Conservation (phyloP, 202 grass and related monocot species). For the Zizania palustris region DNA sequence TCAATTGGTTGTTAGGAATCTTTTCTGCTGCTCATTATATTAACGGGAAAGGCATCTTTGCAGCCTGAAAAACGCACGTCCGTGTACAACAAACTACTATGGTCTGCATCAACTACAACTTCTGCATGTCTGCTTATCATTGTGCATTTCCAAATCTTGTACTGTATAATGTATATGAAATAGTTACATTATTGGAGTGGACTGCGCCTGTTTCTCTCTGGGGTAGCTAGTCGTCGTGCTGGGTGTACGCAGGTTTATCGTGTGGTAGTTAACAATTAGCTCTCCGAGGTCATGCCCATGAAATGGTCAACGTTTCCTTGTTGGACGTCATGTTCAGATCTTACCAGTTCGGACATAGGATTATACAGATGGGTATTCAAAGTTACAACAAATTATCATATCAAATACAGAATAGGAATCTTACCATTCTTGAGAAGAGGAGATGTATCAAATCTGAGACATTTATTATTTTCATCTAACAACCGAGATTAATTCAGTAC, state of each 20-base stretch:
- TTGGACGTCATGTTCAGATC: constrained; percentile 37
- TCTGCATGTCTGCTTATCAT: no score
- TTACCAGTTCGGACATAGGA: not conserved
- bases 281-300: not conserved
- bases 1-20: not conserved
- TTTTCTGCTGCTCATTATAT: not conserved
- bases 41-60: not conserved
- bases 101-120: constrained; percentile 8
- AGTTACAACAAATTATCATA: no score
- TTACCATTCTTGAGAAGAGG: no score
- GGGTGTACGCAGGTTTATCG: not conserved
- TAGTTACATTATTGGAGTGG: not conserved
- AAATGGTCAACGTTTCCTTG: constrained; percentile 42
- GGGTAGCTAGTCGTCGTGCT: not conserved
- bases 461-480: no score
- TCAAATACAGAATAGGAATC: no score
- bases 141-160: no score
- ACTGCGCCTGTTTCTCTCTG: not conserved
- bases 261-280: constrained; percentile 12
- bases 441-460: no score
- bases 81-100: not conserved
- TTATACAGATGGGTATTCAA: no score
- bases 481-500: no score
- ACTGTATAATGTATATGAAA: no score
- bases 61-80: not conserved